These are phyloP conservation scores for Mucor circinelloides DNA, from an alignment of 371 early-diverging fungal species.

Conservation along the genomic window DNA sequence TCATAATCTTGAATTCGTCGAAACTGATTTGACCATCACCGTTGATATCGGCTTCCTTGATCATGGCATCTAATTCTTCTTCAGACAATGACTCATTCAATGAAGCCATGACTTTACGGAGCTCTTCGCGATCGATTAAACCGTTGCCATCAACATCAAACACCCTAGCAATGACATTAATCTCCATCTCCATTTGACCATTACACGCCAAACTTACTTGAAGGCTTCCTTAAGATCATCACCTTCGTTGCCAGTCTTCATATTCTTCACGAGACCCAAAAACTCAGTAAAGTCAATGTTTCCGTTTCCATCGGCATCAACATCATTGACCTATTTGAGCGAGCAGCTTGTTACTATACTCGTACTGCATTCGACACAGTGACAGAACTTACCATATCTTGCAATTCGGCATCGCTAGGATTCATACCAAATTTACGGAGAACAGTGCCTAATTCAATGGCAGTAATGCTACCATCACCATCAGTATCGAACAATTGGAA, in stretches of 20 bases:
- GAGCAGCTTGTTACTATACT: background rate
- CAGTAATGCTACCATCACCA: slow-evolving; percentile 50
- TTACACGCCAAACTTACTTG: slow-evolving; percentile 28
- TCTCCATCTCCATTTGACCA: background rate
- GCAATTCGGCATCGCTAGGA: slow-evolving; percentile 77
- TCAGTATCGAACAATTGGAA: slow-evolving; percentile 53
- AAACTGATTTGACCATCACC: slow-evolving; percentile 49
- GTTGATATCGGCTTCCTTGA: slow-evolving; percentile 57
- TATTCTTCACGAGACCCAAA: slow-evolving; percentile 83
- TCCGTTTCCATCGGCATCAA: slow-evolving; percentile 93
- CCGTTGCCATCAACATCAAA: slow-evolving; percentile 81
- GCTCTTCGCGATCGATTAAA: slow-evolving; percentile 69
- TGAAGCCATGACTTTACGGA: slow-evolving; percentile 51
- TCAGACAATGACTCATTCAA: slow-evolving; percentile 64
- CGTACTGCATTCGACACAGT: background rate
- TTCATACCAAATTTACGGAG: slow-evolving; percentile 60
- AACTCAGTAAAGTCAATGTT: slow-evolving; percentile 93
- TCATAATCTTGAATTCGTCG: slow-evolving; percentile 61
- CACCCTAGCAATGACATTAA: slow-evolving; percentile 22
- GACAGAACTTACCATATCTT: slow-evolving; percentile 59
- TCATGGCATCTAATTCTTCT: slow-evolving; percentile 71
- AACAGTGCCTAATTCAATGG: slow-evolving; percentile 44
- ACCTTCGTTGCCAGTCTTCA: slow-evolving; percentile 42
- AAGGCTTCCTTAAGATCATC: slow-evolving; percentile 51
- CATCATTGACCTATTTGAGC: slow-evolving; percentile 74